These are phyloP conservation scores for Calycina herbarum DNA, from an alignment of 2,329 filamentous ascomycete species.

Conservation along the genomic window DNA sequence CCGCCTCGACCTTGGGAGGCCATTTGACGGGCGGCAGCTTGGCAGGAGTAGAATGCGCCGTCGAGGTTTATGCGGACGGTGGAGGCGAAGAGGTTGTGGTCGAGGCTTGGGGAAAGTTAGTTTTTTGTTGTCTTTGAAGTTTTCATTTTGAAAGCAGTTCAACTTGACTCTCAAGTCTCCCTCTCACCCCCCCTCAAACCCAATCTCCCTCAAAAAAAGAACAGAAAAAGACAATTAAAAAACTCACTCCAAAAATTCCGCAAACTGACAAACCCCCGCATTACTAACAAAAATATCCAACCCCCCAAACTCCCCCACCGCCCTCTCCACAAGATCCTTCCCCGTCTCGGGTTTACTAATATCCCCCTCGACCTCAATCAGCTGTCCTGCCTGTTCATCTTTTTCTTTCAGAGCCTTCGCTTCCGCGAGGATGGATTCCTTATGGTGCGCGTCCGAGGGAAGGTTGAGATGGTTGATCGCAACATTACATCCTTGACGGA, in stretches of 20 bases:
- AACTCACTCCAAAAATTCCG: conserved; percentile 73
- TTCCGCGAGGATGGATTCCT: conserved; percentile 53
- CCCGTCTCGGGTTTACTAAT: conserved; percentile 75
- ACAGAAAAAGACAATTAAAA: conserved; percentile 17
- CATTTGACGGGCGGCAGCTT: conserved; percentile 85
- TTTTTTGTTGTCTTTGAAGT: too few species aligned
- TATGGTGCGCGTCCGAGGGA: conserved; percentile 50
- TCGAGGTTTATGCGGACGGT: conserved; percentile 81
- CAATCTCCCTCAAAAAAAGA: conserved; percentile 11
- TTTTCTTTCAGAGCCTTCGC: conserved; percentile 49
- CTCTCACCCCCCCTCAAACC: neutral
- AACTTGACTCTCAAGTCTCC: neutral
- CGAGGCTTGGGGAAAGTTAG: conserved; percentile 48
- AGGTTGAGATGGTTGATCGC: conserved; percentile 77
- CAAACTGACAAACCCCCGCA: conserved; percentile 85
- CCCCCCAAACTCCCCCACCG: conserved; percentile 61
- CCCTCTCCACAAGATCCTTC: conserved; percentile 62
- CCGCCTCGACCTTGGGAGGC: conserved; percentile 66
- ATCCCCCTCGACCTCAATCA: conserved; percentile 74
- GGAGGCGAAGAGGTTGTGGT: conserved; percentile 65
- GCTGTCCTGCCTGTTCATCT: conserved; percentile 45
- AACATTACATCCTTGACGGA: conserved; percentile 75
- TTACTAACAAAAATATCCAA: conserved; percentile 84
- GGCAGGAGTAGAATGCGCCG: conserved; percentile 84
- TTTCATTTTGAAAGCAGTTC: neutral